Evolutionary conservation across 805 yeast genomes (phyloP), one percentile per base, ranked within the genome.

Genomic region (Peterozyma xylosa): DNA sequence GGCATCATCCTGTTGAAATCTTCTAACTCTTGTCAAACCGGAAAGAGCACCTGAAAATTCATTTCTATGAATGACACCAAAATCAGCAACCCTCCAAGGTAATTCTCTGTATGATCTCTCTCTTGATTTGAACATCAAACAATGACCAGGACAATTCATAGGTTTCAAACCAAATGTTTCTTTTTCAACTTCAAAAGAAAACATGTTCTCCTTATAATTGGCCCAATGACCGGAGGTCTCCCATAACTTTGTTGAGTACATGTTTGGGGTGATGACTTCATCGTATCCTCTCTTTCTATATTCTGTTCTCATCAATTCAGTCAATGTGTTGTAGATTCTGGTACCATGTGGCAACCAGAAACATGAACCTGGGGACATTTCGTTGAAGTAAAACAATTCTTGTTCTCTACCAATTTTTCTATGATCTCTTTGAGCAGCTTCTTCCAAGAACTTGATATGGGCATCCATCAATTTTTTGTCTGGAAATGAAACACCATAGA

Each of bases 261-360:
- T 93, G 73, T 93, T 93, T 59, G 99, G 99, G 49, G 99, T 90
- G 63, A 93, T 91, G 53, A 93, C 99, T 72, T 93, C 99, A 51
- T 93, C 96, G 66, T 86, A 93, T 35, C 97, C 98, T 67, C 99
- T 84, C 68, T 78, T 80, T 60, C 84, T 81, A 70, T 93, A 93
- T 71, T 93, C 96, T 43, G 66, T 61, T 69, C 91, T 80, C 68
- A 93, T 62, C 66, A 88, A 67, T 30, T 86, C 89, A 54, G 81
- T 80, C 64, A 93, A 73, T 47, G 87, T 78, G 67, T 87, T 87
- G 76, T 93, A 93, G 61, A 93, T 93, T 71, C 98, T 85, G 40
- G 99, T 82, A 68, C 99, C 99, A 60, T 91, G 99, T 42, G 99
- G 99, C 57, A 93, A 76, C 98, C 98, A 93, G 80, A 93, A 93